phyloP scores from a whole-genome alignment of 805 yeast species.

The Scheffersomyces spartinae region DNA sequence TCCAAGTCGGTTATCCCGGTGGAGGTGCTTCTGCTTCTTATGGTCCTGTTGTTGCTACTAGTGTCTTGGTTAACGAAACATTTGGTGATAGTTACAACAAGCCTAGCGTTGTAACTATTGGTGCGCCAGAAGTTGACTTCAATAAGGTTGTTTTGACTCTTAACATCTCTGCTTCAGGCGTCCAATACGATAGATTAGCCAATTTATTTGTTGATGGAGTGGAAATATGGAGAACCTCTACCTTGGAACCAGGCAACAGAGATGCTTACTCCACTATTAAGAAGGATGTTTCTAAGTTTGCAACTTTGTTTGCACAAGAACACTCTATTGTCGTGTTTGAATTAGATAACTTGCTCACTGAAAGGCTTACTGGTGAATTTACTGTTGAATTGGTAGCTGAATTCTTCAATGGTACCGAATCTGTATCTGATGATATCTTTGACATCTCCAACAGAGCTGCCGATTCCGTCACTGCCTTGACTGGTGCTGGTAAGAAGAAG shows the following conservation, averaged over 20 bases:
- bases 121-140: constrained; percentile 26
- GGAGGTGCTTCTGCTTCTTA: too few species aligned
- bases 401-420: constrained; percentile 28
- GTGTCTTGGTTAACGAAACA: constrained; percentile 15
- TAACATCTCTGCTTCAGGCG: constrained; percentile 41
- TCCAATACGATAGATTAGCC: constrained; percentile 56
- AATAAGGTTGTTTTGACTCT: constrained; percentile 44
- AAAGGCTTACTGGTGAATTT: constrained; percentile 49
- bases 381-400: constrained; percentile 37
- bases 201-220: constrained; percentile 51
- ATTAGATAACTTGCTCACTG: constrained; percentile 51
- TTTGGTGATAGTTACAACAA: constrained; percentile 26
- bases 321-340: constrained; percentile 38
- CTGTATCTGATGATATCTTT: constrained; percentile 9
- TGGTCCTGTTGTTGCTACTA: constrained; percentile 15
- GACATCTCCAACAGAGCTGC: constrained; percentile 26
- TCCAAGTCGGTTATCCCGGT: constrained; percentile 1
- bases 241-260: constrained; percentile 79
- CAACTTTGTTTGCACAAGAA: constrained; percentile 32
- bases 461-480: constrained; percentile 26
- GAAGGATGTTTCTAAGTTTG: constrained; percentile 56
- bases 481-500: constrained; percentile 9
- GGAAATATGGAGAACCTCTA: constrained; percentile 77
- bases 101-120: constrained; percentile 14
- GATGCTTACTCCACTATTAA: constrained; percentile 37